These are phyloP conservation scores for Fusarium oxysporum DNA, from an alignment of 2,329 filamentous ascomycete genomes.

Conservation along the genomic window DNA sequence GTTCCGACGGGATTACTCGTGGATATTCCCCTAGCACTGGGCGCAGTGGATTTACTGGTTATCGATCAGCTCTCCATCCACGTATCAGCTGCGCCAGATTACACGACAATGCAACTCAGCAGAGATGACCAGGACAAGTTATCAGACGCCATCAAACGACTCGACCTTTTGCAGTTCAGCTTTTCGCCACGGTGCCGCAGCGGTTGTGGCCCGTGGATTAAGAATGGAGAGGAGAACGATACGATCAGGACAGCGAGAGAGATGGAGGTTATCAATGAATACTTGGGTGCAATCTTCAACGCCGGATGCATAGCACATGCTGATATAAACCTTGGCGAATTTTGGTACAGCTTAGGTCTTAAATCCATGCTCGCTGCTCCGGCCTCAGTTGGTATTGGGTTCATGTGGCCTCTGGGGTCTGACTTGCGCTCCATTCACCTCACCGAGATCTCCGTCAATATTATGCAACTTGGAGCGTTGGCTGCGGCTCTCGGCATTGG, in stretches of 20 bases:
- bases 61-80: not conserved
- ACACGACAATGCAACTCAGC: rapidly evolving
- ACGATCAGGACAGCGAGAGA: not conserved
- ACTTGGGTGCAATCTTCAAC: not conserved
- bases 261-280: not conserved
- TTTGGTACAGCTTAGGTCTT: not conserved
- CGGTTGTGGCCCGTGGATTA: not conserved
- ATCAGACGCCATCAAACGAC: not conserved
- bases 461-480: rapidly evolving
- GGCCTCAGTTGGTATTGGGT: not conserved
- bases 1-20: not conserved
- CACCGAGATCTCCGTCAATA: rapidly evolving
- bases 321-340: not conserved
- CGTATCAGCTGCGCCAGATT: not conserved
- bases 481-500: rapidly evolving
- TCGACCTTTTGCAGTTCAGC: not conserved
- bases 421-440: not conserved
- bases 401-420: rapidly evolving
- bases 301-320: not conserved
- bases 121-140: rapidly evolving
- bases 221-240: not conserved
- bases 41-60: rapidly evolving
- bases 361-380: not conserved
- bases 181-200: not conserved
- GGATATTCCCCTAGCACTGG: not conserved